Percentiles rank a stretch among this genome's conserved stretches.
Evolutionary conservation across 345 rosid genomes (phyloP).

Genomic region (Ceriops decandra): DNA sequence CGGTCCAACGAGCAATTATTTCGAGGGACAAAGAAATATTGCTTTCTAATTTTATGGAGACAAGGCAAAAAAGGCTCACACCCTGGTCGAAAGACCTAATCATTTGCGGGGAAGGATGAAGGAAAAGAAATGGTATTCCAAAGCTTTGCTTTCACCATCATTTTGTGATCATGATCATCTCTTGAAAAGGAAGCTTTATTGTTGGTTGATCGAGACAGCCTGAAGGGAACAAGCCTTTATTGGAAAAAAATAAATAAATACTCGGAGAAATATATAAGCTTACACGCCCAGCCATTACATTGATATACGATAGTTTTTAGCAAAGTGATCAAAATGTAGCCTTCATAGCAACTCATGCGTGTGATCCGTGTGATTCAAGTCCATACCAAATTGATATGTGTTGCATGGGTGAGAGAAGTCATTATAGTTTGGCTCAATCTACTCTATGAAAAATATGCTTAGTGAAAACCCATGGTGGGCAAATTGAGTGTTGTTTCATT

Average conservation of each 20-base stretch:
- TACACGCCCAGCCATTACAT: neutral
- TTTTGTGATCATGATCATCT: conserved; percentile 30
- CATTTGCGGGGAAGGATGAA: conserved; percentile 36
- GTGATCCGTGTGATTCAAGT: neutral
- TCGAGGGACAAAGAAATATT: conserved; percentile 1
- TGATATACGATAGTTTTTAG: neutral
- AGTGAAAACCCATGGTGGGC: no score
- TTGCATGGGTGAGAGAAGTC: neutral
- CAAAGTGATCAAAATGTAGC: neutral
- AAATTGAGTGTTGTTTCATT: no score
- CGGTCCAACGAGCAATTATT: neutral
- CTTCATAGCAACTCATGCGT: neutral
- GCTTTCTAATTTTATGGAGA: conserved; percentile 4
- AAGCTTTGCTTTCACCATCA: conserved; percentile 35
- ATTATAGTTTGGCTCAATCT: no score
- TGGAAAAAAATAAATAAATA: neutral
- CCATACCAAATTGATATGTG: neutral
- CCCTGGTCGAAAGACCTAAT: conserved; percentile 28
- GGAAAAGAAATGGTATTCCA: conserved; percentile 28
- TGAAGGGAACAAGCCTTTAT: conserved; percentile 4
- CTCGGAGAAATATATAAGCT: neutral
- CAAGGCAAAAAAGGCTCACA: conserved; percentile 8
- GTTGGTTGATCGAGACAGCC: conserved; percentile 19
- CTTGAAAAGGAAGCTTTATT: conserved; percentile 38
- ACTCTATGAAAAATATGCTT: no score